A percentile compares a stretch with the other conserved stretches of the same genome.
Evolutionary conservation across 2,329 filamentous ascomycete genomes (phyloP).

Genomic region (Ophiostoma quercus): DNA sequence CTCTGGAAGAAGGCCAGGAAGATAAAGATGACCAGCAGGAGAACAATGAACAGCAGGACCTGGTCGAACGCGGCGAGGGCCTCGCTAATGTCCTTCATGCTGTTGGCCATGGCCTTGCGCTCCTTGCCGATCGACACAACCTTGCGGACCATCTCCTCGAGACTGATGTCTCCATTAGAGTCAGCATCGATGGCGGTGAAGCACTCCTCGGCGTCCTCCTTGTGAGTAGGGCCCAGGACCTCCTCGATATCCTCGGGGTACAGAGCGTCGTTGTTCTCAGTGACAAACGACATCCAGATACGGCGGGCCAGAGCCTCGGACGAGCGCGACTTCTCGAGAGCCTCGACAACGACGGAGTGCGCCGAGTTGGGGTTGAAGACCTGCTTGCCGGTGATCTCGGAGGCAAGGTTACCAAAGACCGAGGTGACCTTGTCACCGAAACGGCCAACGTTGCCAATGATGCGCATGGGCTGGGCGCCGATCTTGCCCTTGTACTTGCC

Average conservation of each 20-base stretch:
- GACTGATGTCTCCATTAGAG: conserved; percentile 85
- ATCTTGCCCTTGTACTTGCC: conserved; percentile 39
- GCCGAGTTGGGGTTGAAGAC: conserved; percentile 90
- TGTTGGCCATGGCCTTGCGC: conserved; percentile 80
- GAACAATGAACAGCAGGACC: conserved; percentile 73
- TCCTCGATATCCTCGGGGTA: conserved; percentile 78
- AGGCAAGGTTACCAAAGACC: conserved; percentile 85
- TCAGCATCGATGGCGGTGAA: conserved; percentile 79
- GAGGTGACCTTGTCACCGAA: conserved; percentile 91
- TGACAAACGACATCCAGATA: conserved; percentile 97
- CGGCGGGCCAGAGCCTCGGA: conserved; percentile 90
- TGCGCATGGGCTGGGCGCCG: conserved; percentile 64
- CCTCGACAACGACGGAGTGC: conserved; percentile 83
- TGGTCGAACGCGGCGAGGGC: conserved; percentile 87
- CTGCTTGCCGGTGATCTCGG: conserved; percentile 91
- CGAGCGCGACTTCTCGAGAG: conserved; percentile 74
- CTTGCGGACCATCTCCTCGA: conserved; percentile 92
- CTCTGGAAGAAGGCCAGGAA: conserved; percentile 87
- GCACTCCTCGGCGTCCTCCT: conserved; percentile 76
- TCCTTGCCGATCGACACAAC: conserved; percentile 78
- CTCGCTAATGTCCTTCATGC: conserved; percentile 96
- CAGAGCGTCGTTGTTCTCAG: conserved; percentile 78
- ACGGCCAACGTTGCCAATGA: conserved; percentile 70
- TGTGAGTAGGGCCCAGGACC: conserved; percentile 71
- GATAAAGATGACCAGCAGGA: conserved; percentile 75